Percentiles rank a stretch among this genome's conserved stretches.
These are phyloP conservation scores for Opeltia flavorubescens DNA, from an alignment of 495 filamentous ascomycete genomes.

Conservation along the genomic window DNA sequence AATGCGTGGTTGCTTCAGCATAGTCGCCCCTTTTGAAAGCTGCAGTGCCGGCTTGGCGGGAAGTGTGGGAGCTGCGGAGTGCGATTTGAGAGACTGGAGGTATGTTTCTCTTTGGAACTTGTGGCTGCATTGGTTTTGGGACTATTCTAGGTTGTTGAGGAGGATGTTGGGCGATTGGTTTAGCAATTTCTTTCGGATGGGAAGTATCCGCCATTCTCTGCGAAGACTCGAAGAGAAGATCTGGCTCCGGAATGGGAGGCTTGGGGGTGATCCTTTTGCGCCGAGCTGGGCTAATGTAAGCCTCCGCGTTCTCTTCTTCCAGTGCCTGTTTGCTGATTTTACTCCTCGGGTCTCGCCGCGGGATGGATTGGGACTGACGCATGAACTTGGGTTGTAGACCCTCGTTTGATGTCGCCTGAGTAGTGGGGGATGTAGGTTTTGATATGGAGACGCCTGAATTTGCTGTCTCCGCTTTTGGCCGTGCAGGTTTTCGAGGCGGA, in stretches of 20 bases:
- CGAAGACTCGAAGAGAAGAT: conserved; percentile 41
- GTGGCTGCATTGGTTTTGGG: conserved; percentile 26
- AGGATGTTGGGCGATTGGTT: conserved; percentile 24
- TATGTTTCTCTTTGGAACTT: conserved; percentile 45
- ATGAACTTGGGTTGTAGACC: conserved; percentile 33
- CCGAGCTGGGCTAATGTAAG: conserved; percentile 81
- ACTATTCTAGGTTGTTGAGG: conserved; percentile 19
- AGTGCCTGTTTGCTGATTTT: conserved; percentile 54
- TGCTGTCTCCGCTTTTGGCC: conserved; percentile 18
- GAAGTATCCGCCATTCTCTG: conserved; percentile 18
- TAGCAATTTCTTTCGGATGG: conserved; percentile 16
- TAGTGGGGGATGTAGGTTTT: conserved; percentile 33
- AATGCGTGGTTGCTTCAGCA: conserved; percentile 66
- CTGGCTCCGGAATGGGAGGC: conserved; percentile 30
- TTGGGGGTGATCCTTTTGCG: conserved; percentile 49
- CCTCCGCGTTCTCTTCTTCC: conserved; percentile 71
- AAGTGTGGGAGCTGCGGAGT: conserved; percentile 55
- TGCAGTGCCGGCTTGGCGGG: conserved; percentile 64
- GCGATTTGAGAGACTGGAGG: conserved; percentile 53
- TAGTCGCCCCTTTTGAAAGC: conserved; percentile 94
- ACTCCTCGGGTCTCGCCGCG: conserved; percentile 34
- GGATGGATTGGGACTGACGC: conserved; percentile 18
- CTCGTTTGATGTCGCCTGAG: conserved; percentile 27
- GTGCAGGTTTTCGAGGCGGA: conserved; percentile 25
- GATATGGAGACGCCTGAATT: conserved; percentile 17